These are phyloP conservation scores for Logfia minima DNA, from an alignment of 129 eudicot genomes.

Conservation along the genomic window DNA sequence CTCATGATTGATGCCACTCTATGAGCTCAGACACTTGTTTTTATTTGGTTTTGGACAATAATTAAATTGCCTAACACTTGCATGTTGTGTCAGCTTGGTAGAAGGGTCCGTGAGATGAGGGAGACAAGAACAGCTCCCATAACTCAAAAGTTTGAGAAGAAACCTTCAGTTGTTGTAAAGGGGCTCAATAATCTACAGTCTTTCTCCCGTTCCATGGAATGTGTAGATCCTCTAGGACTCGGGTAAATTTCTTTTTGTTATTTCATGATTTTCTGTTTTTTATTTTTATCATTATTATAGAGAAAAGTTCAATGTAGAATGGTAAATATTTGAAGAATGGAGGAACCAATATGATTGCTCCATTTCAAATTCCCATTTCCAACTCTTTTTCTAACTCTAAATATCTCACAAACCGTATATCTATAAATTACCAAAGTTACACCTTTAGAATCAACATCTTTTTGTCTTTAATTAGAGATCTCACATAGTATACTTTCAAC, in stretches of 20 bases:
- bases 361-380: no score
- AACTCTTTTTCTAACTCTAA: no score
- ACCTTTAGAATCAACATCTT: no score
- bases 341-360: no score
- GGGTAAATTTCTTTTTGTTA: conserved; percentile 53
- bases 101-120: conserved; percentile 99
- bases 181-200: conserved; percentile 71
- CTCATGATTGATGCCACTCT: conserved; percentile 21
- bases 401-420: no score
- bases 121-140: conserved; percentile 70
- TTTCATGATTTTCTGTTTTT: conserved; percentile 4
- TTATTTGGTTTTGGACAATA: conserved; percentile 14
- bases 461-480: no score
- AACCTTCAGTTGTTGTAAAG: conserved; percentile 55
- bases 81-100: conserved; percentile 70
- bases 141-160: conserved; percentile 54
- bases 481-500: no score
- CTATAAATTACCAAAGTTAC: no score
- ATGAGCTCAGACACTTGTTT: background rate
- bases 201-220: conserved; percentile 86
- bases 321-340: no score
- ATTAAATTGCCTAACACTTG: conserved; percentile 15
- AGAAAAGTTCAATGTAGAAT: no score
- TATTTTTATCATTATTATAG: background rate
- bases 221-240: conserved; percentile 90